phyloP scores from a whole-genome alignment of 1,284 basidiomycete species.

The Cutaneotrichosporon cavernicola region DNA sequence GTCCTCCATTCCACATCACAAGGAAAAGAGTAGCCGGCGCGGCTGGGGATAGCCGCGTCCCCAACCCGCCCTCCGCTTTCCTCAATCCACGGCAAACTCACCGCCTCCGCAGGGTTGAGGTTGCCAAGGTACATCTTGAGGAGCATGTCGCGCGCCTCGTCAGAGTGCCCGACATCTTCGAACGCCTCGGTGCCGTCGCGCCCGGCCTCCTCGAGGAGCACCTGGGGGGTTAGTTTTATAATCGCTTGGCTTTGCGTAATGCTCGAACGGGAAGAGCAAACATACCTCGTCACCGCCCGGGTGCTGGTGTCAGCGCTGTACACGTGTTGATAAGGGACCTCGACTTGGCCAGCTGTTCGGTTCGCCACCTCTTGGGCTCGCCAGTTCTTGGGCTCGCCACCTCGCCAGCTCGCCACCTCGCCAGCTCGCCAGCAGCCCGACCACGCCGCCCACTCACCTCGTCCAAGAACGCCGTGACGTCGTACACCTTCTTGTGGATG shows the following conservation, averaged over 20 bases:
- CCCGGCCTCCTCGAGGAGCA: slow-evolving; percentile 80
- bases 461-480: slow-evolving; percentile 91
- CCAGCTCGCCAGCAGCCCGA: too few species aligned
- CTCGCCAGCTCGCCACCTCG: background rate
- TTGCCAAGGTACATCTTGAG: slow-evolving; percentile 73
- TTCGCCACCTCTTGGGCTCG: background rate
- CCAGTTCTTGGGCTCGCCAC: background rate
- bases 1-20: background rate
- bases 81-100: background rate
- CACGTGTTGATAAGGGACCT: background rate
- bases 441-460: slow-evolving; percentile 71
- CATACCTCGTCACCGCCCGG: slow-evolving; percentile 79
- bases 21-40: background rate
- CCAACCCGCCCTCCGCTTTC: background rate
- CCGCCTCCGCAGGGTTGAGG: slow-evolving; percentile 63
- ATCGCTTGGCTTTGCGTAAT: background rate
- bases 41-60: too few species aligned
- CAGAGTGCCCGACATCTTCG: slow-evolving; percentile 98
- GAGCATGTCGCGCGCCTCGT: slow-evolving; percentile 90
- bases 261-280: background rate
- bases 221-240: slow-evolving; percentile 57
- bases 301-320: slow-evolving; percentile 62
- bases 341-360: too few species aligned
- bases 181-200: slow-evolving; percentile 97
- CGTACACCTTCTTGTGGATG: slow-evolving; percentile 87